Evolutionary conservation across 176 grass and related monocot species (phyloP).

Genomic region (Aegilops tauschii): DNA sequence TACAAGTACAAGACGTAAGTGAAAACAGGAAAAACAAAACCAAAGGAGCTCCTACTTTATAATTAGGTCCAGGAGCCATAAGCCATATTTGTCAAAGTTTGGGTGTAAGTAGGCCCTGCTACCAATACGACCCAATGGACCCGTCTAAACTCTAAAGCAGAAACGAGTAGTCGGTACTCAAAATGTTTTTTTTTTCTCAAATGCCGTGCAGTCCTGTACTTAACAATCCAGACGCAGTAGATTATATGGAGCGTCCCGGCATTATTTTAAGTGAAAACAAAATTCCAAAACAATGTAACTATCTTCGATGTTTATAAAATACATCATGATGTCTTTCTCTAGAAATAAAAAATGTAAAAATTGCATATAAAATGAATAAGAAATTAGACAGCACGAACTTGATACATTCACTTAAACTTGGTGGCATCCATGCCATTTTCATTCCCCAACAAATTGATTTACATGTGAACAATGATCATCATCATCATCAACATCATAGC

Average conservation of each 20-base stretch:
- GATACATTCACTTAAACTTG: background rate
- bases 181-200: too few relatives aligned
- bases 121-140: background rate
- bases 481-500: background rate
- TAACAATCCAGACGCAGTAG: too few relatives aligned
- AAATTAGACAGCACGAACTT: background rate
- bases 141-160: background rate
- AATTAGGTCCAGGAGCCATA: too few relatives aligned
- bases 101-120: background rate
- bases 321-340: background rate
- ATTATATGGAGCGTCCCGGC: too few relatives aligned
- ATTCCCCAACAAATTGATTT: background rate
- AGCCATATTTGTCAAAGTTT: background rate
- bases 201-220: too few relatives aligned
- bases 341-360: background rate
- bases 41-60: too few relatives aligned
- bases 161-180: background rate
- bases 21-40: too few relatives aligned
- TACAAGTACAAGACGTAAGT: too few relatives aligned
- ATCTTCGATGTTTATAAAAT: background rate
- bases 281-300: background rate
- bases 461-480: background rate
- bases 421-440: background rate
- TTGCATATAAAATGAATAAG: background rate
- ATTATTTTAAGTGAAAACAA: too few relatives aligned